phyloP scores from a whole-genome alignment of 495 filamentous ascomycete species.

The Amniculicola lignicola region DNA sequence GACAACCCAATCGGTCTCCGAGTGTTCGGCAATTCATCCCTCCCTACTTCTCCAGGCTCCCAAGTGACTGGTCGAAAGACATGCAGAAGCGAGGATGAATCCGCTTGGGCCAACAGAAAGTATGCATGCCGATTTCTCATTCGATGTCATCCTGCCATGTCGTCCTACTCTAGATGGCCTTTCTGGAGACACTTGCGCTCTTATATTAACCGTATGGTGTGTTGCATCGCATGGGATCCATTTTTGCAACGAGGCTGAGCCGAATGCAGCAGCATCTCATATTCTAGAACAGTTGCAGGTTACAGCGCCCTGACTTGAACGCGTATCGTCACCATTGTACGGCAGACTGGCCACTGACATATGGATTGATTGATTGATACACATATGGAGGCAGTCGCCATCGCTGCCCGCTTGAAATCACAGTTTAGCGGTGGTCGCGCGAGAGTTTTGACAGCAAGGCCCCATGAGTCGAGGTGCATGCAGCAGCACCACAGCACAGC shows the following conservation, averaged over 20 bases:
- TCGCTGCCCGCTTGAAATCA: no score
- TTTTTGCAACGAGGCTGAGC: conserved; percentile 18
- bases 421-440: conserved; percentile 12
- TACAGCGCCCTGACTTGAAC: conserved; percentile 28
- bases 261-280: conserved; percentile 9
- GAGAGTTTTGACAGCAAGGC: conserved; percentile 9
- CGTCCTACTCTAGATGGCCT: conserved; percentile 1
- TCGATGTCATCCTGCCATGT: conserved; percentile 16
- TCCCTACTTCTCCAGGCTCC: conserved; percentile 9
- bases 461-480: neutral
- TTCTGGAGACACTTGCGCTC: neutral
- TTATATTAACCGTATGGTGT: conserved; percentile 26
- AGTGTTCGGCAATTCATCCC: conserved; percentile 11
- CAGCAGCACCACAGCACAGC: no score
- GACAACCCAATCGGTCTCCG: conserved; percentile 17
- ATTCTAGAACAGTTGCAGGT: conserved; percentile 36
- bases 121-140: conserved; percentile 18
- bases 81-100: neutral
- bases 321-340: conserved; percentile 9
- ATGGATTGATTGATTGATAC: neutral
- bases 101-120: conserved; percentile 5
- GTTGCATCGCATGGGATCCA: conserved; percentile 35
- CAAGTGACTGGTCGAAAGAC: conserved; percentile 11
- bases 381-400: no score
- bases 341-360: neutral